Conservation (phyloP, 371 early-diverging fungal genomes). For the Mucor sp. region DNA sequence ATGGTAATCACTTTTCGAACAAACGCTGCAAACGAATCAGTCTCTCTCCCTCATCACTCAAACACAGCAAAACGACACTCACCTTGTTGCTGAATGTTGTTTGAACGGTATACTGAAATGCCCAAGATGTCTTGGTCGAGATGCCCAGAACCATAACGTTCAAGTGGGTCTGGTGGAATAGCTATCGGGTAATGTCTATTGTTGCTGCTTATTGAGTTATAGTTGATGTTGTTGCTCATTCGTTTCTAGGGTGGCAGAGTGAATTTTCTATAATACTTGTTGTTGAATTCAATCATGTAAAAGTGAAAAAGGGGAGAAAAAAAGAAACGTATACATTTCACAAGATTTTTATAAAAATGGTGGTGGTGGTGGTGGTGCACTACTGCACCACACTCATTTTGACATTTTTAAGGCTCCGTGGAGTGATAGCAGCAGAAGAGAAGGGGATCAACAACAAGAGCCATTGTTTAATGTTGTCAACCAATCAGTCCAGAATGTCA, state of each 20-base stretch:
- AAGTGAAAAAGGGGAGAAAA: neutral
- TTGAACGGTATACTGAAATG: slow-evolving; percentile 24
- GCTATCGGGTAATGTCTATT: slow-evolving; percentile 13
- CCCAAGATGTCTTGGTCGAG: slow-evolving; percentile 31
- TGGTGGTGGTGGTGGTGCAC: neutral
- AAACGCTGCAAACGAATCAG: slow-evolving; percentile 9
- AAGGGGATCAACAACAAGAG: too few species aligned
- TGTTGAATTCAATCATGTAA: neutral
- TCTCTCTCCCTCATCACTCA: neutral
- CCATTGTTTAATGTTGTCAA: slow-evolving; percentile 2
- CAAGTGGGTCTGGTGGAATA: slow-evolving; percentile 20
- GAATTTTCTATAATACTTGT: neutral
- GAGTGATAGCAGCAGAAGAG: too few species aligned
- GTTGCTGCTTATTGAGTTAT: slow-evolving; percentile 6
- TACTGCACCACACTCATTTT: neutral
- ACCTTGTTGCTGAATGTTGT: slow-evolving; percentile 22
- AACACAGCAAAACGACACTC: neutral
- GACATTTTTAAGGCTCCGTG: neutral
- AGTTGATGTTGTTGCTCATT: slow-evolving; percentile 2
- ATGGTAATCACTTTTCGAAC: slow-evolving; percentile 23
- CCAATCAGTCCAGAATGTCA: neutral
- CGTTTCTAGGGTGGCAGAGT: neutral
- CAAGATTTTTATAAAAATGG: neutral
- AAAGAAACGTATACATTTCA: neutral
- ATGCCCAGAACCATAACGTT: slow-evolving; percentile 25